Percentiles rank a stretch among this genome's conserved stretches.
These are phyloP conservation scores for Trypanosoma mega DNA, from an alignment of 208 protist species.

Conservation along the genomic window DNA sequence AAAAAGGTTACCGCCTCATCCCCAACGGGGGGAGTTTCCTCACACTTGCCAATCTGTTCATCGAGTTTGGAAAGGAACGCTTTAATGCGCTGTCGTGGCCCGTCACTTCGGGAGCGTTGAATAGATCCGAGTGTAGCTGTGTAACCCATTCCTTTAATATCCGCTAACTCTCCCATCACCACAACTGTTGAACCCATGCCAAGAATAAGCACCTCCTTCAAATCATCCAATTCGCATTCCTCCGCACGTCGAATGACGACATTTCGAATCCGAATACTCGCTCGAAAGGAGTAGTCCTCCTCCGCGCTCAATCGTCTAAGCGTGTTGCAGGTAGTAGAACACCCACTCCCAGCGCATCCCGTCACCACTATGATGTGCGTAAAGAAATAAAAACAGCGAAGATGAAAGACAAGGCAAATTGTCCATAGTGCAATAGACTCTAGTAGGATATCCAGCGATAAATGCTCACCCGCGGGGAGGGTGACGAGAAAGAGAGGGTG, in stretches of 20 bases:
- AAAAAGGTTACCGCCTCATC: slow-evolving; percentile 4
- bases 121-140: slow-evolving; percentile 28
- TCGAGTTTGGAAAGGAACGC: slow-evolving; percentile 54
- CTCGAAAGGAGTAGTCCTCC: slow-evolving; percentile 6
- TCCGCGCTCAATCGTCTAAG: slow-evolving; percentile 14
- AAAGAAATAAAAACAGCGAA: slow-evolving; percentile 37
- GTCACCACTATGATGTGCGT: slow-evolving; percentile 26
- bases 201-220: slow-evolving; percentile 31
- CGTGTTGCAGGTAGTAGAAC: slow-evolving; percentile 27
- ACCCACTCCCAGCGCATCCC: slow-evolving; percentile 31
- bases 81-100: slow-evolving; percentile 27
- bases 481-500: slow-evolving; percentile 28
- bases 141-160: slow-evolving; percentile 36
- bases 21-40: background rate
- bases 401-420: slow-evolving; percentile 45
- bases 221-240: slow-evolving; percentile 23
- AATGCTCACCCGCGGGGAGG: slow-evolving; percentile 8
- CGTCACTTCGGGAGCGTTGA: slow-evolving; percentile 22
- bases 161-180: slow-evolving; percentile 41
- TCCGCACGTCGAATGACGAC: slow-evolving; percentile 30
- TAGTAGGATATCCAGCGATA: slow-evolving; percentile 12
- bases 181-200: slow-evolving; percentile 38
- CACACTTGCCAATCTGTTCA: slow-evolving; percentile 29
- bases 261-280: slow-evolving; percentile 20
- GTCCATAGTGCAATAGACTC: slow-evolving; percentile 40